Evolutionary conservation across 805 yeast genomes (phyloP).

Genomic region (Pichia thaimueangensis): DNA sequence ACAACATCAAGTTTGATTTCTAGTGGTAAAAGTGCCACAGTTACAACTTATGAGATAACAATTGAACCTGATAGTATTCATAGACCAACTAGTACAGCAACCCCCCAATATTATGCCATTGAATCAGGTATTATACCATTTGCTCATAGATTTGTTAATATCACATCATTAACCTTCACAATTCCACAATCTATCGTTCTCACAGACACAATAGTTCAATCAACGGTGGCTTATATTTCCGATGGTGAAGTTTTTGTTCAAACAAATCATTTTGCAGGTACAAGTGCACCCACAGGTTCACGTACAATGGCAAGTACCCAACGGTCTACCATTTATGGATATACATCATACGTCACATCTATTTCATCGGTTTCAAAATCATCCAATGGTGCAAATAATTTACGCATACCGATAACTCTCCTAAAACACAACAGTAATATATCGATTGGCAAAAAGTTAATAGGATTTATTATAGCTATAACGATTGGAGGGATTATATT

Average conservation of each 20-base stretch:
- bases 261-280: constrained; percentile 4
- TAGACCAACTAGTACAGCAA: neutral
- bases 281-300: neutral
- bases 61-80: neutral
- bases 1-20: too few species aligned
- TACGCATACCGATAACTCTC: neutral
- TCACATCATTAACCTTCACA: constrained; percentile 24
- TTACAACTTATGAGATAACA: neutral
- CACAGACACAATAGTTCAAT: constrained; percentile 13
- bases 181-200: constrained; percentile 15
- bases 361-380: neutral
- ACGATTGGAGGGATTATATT: neutral
- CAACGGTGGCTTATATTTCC: constrained; percentile 21
- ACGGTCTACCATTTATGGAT: constrained; percentile 12
- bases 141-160: constrained; percentile 23
- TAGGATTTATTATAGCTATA: neutral
- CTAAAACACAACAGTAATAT: too few species aligned
- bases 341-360: constrained; percentile 11
- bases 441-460: neutral
- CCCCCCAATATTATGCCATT: constrained; percentile 16
- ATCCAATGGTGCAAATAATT: constrained; percentile 3
- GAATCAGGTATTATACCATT: constrained; percentile 28
- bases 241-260: constrained; percentile 26
- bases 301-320: neutral
- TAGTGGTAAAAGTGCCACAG: neutral